phyloP scores from a whole-genome alignment of 352 stramenopile species.

The Globisporangium solare region DNA sequence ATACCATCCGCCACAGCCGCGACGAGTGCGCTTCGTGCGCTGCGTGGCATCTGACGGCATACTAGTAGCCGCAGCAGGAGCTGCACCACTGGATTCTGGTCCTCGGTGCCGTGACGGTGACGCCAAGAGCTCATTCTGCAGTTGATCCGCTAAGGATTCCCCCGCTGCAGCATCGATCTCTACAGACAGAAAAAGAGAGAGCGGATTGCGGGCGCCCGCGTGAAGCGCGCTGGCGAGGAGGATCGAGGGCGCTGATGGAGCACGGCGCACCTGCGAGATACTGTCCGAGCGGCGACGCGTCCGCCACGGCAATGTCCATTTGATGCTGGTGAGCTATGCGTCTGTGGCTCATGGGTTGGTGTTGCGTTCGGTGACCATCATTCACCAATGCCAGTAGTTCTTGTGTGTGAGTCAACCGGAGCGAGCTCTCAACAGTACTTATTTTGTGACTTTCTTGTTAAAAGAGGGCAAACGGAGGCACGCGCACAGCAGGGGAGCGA shows the following conservation, averaged over 20 bases:
- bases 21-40: background rate
- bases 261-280: slow-evolving; percentile 42
- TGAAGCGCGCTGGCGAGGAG: background rate
- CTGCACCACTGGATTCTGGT: background rate
- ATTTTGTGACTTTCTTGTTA: slow-evolving; percentile 1
- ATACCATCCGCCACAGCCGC: background rate
- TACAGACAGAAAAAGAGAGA: background rate
- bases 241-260: background rate
- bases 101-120: slow-evolving; percentile 6
- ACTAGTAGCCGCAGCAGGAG: background rate
- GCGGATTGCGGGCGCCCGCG: background rate
- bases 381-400: background rate
- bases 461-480: background rate
- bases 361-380: background rate
- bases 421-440: background rate
- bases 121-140: slow-evolving; percentile 8
- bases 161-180: slow-evolving; percentile 8
- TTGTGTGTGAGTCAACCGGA: background rate
- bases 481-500: background rate
- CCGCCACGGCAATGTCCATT: slow-evolving; percentile 45
- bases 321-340: background rate
- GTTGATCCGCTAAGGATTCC: slow-evolving; percentile 12
- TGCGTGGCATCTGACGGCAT: background rate
- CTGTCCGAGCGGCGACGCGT: slow-evolving; percentile 44
- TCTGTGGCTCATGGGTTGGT: background rate